Evolutionary conservation across 441 rosid genomes (phyloP), one percentile per base, ranked within the genome.

Genomic region (Dalechampia spathulata): DNA sequence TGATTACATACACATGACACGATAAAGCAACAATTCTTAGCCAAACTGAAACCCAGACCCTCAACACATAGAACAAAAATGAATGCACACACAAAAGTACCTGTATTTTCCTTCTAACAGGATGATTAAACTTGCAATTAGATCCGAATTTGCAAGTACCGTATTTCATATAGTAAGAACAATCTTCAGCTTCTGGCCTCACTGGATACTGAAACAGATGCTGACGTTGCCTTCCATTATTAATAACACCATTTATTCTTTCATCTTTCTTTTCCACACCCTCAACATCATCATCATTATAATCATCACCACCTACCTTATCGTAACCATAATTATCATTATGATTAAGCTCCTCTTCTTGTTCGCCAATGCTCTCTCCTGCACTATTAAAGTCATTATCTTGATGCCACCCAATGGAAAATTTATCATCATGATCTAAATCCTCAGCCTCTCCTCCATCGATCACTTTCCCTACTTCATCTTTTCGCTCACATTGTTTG

Each of bases 81-180:
- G 17, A 32, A 26, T 14, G 50, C 17, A 22, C 19, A 21, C 32
- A 27, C 9, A 9, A 10, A 21, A 52, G 27, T 61, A 86, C 97
- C 86, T 73, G 83, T 73, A 30, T 57, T 66, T 71, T 80, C 58
- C 71, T 60, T n/a, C 64, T 69, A 56, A 79, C 61, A 25, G 97
- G 97, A 28, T 92, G 99, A 66, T 86, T 92, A 63, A 89, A 89
- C 82, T 80, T 89, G 87, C 96, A 89, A 66, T 48, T 73, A 13
- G 75, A 76, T 49, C 90, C 99, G 57, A 63, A 93, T 63, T 82
- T 93, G 81, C 96, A 89, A 41, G 61, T 66, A 12, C 95, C 90
- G 20, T 83, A 80, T 66, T 73, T 86, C 77, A 89, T 78, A 49
- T 82, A 89, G 47, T 46, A 89, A 0, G 96, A 28, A 46, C 99